Evolutionary conservation across 1,284 basidiomycete species (phyloP).

Genomic region (Ceraceosorus bombacis): DNA sequence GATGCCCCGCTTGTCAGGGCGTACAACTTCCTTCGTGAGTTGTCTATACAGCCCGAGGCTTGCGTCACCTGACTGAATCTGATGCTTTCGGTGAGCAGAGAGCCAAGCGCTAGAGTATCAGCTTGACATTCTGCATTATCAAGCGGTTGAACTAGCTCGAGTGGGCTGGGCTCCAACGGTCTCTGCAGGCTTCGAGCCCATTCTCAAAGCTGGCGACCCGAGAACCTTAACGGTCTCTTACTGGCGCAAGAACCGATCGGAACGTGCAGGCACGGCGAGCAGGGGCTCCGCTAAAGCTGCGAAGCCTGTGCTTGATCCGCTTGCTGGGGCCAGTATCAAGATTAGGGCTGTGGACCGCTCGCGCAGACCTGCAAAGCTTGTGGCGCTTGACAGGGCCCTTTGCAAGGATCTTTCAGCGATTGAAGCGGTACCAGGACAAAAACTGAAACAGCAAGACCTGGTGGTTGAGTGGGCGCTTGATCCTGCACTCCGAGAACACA

Average conservation of each 20-base stretch:
- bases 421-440: background rate
- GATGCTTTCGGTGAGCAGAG: background rate
- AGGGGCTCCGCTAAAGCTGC: background rate
- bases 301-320: background rate
- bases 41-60: background rate
- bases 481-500: background rate
- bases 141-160: conserved; percentile 29
- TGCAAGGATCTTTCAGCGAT: background rate
- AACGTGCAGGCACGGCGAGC: background rate
- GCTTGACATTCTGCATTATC: conserved; percentile 40
- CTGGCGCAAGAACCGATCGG: conserved; percentile 1
- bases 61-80: background rate
- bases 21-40: conserved; percentile 34
- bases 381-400: background rate
- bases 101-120: conserved; percentile 37
- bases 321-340: background rate
- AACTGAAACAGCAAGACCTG: conserved; percentile 2
- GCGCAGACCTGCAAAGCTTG: background rate
- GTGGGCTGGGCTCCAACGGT: conserved; percentile 36
- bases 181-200: conserved; percentile 5
- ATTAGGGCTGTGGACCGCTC: background rate
- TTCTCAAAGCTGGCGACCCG: background rate
- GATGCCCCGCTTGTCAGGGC: conserved; percentile 28
- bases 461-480: conserved; percentile 12
- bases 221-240: conserved; percentile 1